These are phyloP conservation scores for Acanthamoeba culbertsoni DNA, from an alignment of 208 protist species.

Conservation along the genomic window DNA sequence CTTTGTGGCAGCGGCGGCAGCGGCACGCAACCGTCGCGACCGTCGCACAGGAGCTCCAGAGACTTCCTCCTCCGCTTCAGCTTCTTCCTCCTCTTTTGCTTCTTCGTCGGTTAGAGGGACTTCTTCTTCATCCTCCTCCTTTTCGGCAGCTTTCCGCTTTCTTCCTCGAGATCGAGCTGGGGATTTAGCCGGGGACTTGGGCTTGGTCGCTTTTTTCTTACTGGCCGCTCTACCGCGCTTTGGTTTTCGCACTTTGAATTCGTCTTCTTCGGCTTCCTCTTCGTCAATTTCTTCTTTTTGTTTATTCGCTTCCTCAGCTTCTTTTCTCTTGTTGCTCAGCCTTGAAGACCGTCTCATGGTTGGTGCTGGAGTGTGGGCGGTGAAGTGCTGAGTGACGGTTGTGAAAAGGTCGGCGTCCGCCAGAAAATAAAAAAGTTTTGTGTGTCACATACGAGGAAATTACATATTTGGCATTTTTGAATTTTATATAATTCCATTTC, in stretches of 20 bases:
- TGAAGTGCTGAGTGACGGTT: too few species aligned
- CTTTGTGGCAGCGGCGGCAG: background rate
- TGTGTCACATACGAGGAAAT: too few species aligned
- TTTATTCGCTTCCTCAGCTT: background rate
- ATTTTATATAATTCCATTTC: too few species aligned
- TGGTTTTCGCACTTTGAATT: background rate
- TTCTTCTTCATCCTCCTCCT: background rate
- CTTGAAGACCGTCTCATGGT: constrained; percentile 9
- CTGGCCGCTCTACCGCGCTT: background rate
- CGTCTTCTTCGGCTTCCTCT: background rate
- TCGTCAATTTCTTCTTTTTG: background rate
- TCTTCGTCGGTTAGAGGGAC: background rate
- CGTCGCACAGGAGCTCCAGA: background rate
- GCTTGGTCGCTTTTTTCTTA: background rate
- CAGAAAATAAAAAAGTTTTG: too few species aligned
- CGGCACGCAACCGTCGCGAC: background rate
- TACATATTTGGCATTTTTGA: too few species aligned
- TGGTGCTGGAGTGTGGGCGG: too few species aligned
- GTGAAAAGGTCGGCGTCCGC: too few species aligned
- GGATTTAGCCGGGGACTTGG: background rate
- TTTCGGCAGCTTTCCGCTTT: background rate
- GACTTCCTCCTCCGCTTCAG: background rate
- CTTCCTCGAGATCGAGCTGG: background rate
- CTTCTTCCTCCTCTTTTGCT: background rate
- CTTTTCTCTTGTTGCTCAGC: background rate